A percentile compares a stretch with the other conserved stretches of the same genome.
These are phyloP conservation scores for Trichoderma pleuroti DNA, from an alignment of 2,329 filamentous ascomycete species.

Conservation along the genomic window DNA sequence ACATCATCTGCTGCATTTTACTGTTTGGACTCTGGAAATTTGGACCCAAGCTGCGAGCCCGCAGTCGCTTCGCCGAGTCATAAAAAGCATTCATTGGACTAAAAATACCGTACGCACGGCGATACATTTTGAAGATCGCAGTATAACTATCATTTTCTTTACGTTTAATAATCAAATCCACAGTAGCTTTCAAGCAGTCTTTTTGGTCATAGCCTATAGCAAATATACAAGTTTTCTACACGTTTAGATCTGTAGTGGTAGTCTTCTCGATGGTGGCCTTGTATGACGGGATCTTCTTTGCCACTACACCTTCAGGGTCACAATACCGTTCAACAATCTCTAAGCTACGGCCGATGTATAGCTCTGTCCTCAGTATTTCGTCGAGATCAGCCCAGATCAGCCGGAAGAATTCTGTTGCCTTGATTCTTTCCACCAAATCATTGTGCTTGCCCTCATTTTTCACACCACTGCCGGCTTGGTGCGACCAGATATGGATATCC, in stretches of 20 bases:
- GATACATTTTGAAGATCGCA: neutral
- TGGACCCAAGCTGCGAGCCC: neutral
- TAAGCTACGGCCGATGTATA: neutral
- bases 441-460: too few relatives aligned
- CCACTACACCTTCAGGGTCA: neutral
- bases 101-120: neutral
- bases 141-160: neutral
- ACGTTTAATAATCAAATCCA: neutral
- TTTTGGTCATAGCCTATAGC: neutral
- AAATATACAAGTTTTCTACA: neutral
- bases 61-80: neutral
- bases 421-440: too few relatives aligned
- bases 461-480: too few relatives aligned
- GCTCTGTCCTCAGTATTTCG: neutral
- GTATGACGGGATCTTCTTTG: neutral
- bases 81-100: neutral
- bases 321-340: neutral
- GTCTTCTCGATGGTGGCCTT: neutral
- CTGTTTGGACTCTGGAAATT: neutral
- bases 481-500: too few relatives aligned
- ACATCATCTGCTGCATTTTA: neutral
- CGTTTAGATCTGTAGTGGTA: neutral
- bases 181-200: neutral
- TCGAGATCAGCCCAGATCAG: too few relatives aligned
- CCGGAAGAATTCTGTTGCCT: too few relatives aligned